Conservation (phyloP, 1,284 basidiomycete species). For the Irpex rosettiformis region DNA sequence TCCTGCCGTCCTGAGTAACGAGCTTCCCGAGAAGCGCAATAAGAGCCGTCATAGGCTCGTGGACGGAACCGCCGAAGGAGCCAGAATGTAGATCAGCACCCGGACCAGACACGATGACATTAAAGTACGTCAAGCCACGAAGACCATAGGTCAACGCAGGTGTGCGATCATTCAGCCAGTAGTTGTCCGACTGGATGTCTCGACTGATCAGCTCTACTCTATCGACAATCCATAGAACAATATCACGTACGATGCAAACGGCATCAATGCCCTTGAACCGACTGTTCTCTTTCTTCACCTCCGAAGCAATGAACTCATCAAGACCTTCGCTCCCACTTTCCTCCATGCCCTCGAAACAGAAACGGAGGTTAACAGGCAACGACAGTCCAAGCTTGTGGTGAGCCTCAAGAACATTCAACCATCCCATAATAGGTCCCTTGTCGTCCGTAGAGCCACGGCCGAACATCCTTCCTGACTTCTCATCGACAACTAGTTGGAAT, state of each 20-base stretch:
- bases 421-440: slow-evolving; percentile 91
- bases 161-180: slow-evolving; percentile 80
- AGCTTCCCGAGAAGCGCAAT: slow-evolving; percentile 82
- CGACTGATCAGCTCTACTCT: background rate
- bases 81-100: slow-evolving; percentile 92
- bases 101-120: slow-evolving; percentile 82
- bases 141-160: slow-evolving; percentile 77
- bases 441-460: slow-evolving; percentile 93
- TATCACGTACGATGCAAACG: slow-evolving; percentile 82
- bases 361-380: slow-evolving; percentile 91
- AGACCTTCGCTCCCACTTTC: slow-evolving; percentile 93
- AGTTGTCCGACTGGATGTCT: slow-evolving; percentile 72
- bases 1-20: slow-evolving; percentile 79
- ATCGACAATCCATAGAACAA: background rate
- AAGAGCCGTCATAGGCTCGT: slow-evolving; percentile 88
- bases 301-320: slow-evolving; percentile 84
- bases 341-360: slow-evolving; percentile 99
- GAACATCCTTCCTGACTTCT: slow-evolving; percentile 70
- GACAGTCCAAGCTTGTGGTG: slow-evolving; percentile 72
- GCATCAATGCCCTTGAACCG: slow-evolving; percentile 94
- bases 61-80: slow-evolving; percentile 82
- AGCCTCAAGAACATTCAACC: slow-evolving; percentile 94
- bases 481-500: slow-evolving; percentile 75
- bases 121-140: slow-evolving; percentile 90
- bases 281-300: slow-evolving; percentile 62